Evolutionary conservation across 805 yeast species (phyloP), one percentile per base, ranked within the genome.

Genomic region (Candida methanosorbosa): DNA sequence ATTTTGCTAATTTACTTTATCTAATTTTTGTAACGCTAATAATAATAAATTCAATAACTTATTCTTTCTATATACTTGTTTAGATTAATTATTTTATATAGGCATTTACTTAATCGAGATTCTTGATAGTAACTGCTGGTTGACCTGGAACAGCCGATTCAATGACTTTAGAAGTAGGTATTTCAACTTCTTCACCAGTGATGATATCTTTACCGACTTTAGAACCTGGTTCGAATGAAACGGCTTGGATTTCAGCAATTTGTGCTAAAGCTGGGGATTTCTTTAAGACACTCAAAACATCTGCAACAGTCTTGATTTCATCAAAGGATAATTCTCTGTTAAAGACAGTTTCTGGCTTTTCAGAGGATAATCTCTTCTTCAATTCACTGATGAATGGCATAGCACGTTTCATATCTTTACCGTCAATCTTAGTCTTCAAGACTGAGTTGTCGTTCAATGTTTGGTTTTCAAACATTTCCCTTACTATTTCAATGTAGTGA

Each of bases 321-420:
- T 78, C 70, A 60, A 86, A 92, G 23, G 79, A 70, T 46, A 90
- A 74, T 61, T 88, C 81, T 66, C 97, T 77, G 70, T 87, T 80
- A 70, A 92, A 86, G 18, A 92, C 95, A 34, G 73, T 72, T 35
- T 72, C 75, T 15, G 95, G 78, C 21, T 78, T 61, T 54, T 83
- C 94, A 34, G 61, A 61, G 27, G 68, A 62, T 45, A 92, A 69
- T 64, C 94, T 78, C 55, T 80, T 84, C 62, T 92, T 88, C 59
- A 92, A 67, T 48, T 75, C 66, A 44, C 90, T 79, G 41, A 92
- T 87, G 59, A 88, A 90, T 39, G 97, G 97, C 97, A 92, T 92
- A 40, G 95, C 97, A 49, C 94, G 81, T 73, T 92, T 92, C 83
- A 88, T 84, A 52, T 92, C 97, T 58, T 78, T 80, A 45, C 84